Conservation (phyloP, 2,329 filamentous ascomycete genomes). For the Trichoderma sp. region DNA sequence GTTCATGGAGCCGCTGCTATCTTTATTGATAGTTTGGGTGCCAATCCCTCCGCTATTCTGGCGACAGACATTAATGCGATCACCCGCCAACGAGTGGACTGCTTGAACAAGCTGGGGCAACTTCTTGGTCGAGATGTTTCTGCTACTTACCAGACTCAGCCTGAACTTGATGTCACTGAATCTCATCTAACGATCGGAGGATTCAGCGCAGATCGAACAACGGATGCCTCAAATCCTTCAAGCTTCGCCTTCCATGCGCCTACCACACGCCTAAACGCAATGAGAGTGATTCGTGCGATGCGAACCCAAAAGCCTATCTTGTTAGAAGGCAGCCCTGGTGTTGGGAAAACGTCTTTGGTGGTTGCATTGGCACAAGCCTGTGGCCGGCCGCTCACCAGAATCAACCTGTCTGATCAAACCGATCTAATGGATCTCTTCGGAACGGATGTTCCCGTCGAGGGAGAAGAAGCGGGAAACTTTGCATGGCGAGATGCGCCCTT, state of each 20-base stretch:
- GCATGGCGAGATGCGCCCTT: slow-evolving; percentile 96
- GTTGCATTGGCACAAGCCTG: slow-evolving; percentile 77
- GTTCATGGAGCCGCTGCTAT: slow-evolving; percentile 92
- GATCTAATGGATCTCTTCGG: slow-evolving; percentile 97
- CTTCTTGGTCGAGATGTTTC: slow-evolving; percentile 63
- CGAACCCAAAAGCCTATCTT: slow-evolving; percentile 88
- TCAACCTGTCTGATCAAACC: slow-evolving; percentile 97
- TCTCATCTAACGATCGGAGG: slow-evolving; percentile 63
- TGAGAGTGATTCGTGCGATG: slow-evolving; percentile 84
- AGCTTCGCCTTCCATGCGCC: slow-evolving; percentile 73
- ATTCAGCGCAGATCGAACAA: slow-evolving; percentile 61
- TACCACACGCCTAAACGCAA: slow-evolving; percentile 84
- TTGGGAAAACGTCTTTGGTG: slow-evolving; percentile 94
- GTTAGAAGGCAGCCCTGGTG: slow-evolving; percentile 94
- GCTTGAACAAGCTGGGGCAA: slow-evolving; percentile 67
- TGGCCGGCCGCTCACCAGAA: slow-evolving; percentile 79
- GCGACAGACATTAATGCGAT: slow-evolving; percentile 69
- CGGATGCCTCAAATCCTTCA: slow-evolving; percentile 39
- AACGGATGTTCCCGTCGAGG: slow-evolving; percentile 92
- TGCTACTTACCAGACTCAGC: slow-evolving; percentile 60
- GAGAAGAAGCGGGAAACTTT: slow-evolving; percentile 85
- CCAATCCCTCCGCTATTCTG: slow-evolving; percentile 86
- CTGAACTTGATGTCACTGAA: slow-evolving; percentile 54
- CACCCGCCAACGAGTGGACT: slow-evolving; percentile 66
- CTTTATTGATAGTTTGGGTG: slow-evolving; percentile 91